Conservation (phyloP, 352 stramenopile genomes). For the Phytophthora palmivora region DNA sequence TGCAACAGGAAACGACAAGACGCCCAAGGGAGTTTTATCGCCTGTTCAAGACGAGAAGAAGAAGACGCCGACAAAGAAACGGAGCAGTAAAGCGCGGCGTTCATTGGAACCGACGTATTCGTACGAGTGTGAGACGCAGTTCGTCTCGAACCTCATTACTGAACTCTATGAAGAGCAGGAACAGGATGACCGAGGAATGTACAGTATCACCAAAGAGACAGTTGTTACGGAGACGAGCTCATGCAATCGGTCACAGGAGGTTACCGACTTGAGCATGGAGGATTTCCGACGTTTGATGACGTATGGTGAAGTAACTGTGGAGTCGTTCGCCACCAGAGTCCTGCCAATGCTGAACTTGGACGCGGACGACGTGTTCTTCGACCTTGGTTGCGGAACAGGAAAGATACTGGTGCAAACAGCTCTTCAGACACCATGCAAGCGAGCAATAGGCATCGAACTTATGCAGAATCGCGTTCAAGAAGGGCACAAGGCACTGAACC, state of each 20-base stretch:
- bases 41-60: conserved; percentile 67
- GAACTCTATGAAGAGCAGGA: conserved; percentile 79
- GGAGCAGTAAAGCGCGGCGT: conserved; percentile 43
- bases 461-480: conserved; percentile 85
- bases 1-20: conserved; percentile 16
- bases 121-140: conserved; percentile 38
- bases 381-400: conserved; percentile 82
- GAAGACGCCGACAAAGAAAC: conserved; percentile 52
- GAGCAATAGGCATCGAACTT: conserved; percentile 82
- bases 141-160: conserved; percentile 56
- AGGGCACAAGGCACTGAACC: conserved; percentile 60
- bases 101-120: conserved; percentile 55
- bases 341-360: conserved; percentile 71
- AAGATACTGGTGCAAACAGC: conserved; percentile 83
- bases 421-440: conserved; percentile 70
- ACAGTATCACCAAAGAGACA: conserved; percentile 66
- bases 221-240: conserved; percentile 68
- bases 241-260: conserved; percentile 68
- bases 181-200: conserved; percentile 81
- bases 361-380: conserved; percentile 83
- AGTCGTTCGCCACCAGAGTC: conserved; percentile 69
- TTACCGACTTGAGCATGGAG: conserved; percentile 69
- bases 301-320: conserved; percentile 81
- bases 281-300: conserved; percentile 81
- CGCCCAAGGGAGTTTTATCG: conserved; percentile 38